Percentiles rank a stretch among this genome's conserved stretches.
These are phyloP conservation scores for Botrytis byssoidea DNA, from an alignment of 2,329 filamentous ascomycete species.

Conservation along the genomic window DNA sequence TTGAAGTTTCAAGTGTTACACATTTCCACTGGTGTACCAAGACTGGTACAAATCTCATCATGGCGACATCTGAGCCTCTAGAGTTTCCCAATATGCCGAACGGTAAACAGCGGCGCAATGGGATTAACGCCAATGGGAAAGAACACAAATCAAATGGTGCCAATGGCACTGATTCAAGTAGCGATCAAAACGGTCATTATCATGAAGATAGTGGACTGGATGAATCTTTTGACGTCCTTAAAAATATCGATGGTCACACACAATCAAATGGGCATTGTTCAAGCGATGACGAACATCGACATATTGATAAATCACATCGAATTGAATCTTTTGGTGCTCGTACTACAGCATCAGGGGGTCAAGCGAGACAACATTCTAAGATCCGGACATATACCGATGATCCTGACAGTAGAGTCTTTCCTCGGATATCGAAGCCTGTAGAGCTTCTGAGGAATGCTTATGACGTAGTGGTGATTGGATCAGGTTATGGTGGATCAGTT, in stretches of 20 bases:
- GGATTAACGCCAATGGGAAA: neutral
- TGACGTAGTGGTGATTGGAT: conserved; percentile 66
- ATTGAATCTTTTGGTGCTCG: conserved; percentile 31
- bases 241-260: neutral
- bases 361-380: conserved; percentile 33
- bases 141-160: neutral
- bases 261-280: neutral
- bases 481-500: conserved; percentile 66
- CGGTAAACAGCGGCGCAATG: conserved; percentile 3
- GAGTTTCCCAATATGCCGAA: neutral
- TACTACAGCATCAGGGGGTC: conserved; percentile 28
- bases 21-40: conserved; percentile 4
- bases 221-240: neutral
- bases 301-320: conserved; percentile 25
- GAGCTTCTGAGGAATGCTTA: conserved; percentile 58
- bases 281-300: neutral
- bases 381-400: conserved; percentile 38
- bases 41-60: conserved; percentile 1
- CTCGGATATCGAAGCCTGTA: conserved; percentile 56
- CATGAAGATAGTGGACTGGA: conserved; percentile 9
- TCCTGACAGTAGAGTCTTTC: conserved; percentile 42
- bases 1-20: neutral
- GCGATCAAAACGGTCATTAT: neutral
- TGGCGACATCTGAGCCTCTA: conserved; percentile 12
- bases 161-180: neutral